phyloP scores from a whole-genome alignment of 352 stramenopile species.

The Poterioochromonas sp. region DNA sequence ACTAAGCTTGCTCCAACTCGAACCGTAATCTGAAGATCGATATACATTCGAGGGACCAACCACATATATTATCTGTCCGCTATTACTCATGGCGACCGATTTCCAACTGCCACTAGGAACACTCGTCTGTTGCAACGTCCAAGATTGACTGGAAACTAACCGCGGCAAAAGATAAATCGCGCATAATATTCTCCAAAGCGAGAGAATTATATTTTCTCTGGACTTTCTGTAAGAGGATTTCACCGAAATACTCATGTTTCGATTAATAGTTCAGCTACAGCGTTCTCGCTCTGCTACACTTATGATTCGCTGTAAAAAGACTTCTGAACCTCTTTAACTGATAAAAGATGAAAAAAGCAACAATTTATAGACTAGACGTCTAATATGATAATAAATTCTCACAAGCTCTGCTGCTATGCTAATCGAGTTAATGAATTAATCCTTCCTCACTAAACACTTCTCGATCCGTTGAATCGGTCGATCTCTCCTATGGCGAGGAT shows the following conservation, averaged over 20 bases:
- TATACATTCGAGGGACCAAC: constrained; percentile 11
- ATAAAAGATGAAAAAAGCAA: constrained; percentile 18
- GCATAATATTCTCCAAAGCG: constrained; percentile 13
- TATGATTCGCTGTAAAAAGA: constrained; percentile 12
- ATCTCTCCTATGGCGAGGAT: too few relatives aligned
- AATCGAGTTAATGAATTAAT: too few relatives aligned
- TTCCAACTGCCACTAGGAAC: constrained; percentile 10
- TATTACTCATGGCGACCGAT: constrained; percentile 11
- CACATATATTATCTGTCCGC: constrained; percentile 13
- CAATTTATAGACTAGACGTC: constrained; percentile 14
- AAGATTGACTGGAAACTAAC: constrained; percentile 14
- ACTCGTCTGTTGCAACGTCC: constrained; percentile 8
- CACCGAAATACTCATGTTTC: constrained; percentile 13
- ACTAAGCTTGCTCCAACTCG: constrained; percentile 10
- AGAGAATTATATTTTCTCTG: constrained; percentile 17
- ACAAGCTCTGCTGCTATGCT: constrained; percentile 10
- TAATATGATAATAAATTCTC: constrained; percentile 19
- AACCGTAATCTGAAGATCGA: constrained; percentile 13
- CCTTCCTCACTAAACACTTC: too few relatives aligned
- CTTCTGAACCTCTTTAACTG: constrained; percentile 8
- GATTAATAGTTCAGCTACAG: constrained; percentile 14
- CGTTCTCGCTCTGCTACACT: constrained; percentile 8
- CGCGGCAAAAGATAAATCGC: constrained; percentile 10
- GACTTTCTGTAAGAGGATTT: constrained; percentile 14
- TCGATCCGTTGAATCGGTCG: too few relatives aligned